These are phyloP conservation scores for Davidsoniella virescens DNA, from an alignment of 2,329 filamentous ascomycete genomes.

Conservation along the genomic window DNA sequence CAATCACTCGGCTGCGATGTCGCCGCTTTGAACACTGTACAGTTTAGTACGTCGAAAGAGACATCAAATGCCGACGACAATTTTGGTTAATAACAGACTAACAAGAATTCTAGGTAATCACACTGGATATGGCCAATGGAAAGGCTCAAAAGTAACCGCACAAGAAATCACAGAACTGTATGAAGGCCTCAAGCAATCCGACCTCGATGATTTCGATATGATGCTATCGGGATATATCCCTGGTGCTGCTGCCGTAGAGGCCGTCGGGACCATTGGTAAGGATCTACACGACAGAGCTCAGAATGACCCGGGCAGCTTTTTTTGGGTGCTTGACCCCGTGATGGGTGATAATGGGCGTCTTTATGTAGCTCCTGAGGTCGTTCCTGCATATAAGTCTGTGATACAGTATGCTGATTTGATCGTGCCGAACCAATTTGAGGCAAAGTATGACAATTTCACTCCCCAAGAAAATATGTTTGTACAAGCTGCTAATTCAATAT, in stretches of 20 bases:
- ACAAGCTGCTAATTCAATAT: neutral
- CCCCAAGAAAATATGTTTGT: neutral
- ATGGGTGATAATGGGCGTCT: constrained; percentile 93
- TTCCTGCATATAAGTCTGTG: constrained; percentile 74
- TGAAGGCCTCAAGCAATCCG: constrained; percentile 64
- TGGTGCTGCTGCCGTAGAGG: constrained; percentile 66
- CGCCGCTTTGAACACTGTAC: constrained; percentile 84
- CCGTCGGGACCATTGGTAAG: constrained; percentile 68
- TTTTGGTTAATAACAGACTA: neutral
- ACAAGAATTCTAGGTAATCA: constrained; percentile 59
- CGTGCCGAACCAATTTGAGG: constrained; percentile 92
- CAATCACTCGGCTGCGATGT: constrained; percentile 90
- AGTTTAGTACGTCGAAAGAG: constrained; percentile 61
- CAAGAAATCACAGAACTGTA: constrained; percentile 74
- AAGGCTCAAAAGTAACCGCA: constrained; percentile 66
- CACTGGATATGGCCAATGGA: constrained; percentile 78
- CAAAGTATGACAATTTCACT: constrained; percentile 48
- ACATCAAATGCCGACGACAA: neutral
- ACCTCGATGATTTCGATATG: constrained; percentile 80
- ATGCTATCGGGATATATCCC: constrained; percentile 92
- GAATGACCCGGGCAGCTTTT: constrained; percentile 58
- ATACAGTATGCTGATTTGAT: constrained; percentile 77
- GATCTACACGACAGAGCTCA: constrained; percentile 56
- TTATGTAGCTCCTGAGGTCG: constrained; percentile 82
- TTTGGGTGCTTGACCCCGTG: constrained; percentile 94